Evolutionary conservation across 345 rosid genomes (phyloP), one percentile per base, ranked within the genome.

Genomic region (Lepidium sativum): DNA sequence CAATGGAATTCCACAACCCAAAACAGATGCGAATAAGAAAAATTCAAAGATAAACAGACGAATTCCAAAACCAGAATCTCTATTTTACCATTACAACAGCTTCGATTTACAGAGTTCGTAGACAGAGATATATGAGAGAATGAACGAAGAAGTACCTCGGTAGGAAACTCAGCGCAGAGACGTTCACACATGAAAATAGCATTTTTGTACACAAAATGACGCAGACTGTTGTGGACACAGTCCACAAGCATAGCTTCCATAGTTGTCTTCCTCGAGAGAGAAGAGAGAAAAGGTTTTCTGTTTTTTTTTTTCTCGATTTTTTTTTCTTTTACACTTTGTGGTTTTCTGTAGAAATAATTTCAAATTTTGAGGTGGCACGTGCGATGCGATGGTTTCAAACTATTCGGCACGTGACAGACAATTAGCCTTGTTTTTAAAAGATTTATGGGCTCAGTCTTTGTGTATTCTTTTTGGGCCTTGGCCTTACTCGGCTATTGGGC

Each of bases 121-220:
- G n/a, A 20, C 15, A 60, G 33, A 37, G 43, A 21, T 12, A 31
- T 9, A 9, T 8, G 9, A 48, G 8, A 8, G 6, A 31, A 34
- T 10, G 31, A 37, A 16, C 37, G 14, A 23, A 33, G 27, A 39
- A 16, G 32, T n/a, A 94, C 99, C 97, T 95, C 97, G 12, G 96
- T 79, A 29, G 97, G 97, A 70, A 86, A 95, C 84, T 95, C 99
- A n/a, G 97, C 95, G 57, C 89, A 88, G 75, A 95, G 95, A 44
- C 97, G 95, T 75, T 95, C 99, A 71, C 97, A 91, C 82, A 91
- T 80, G 84, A 95, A 95, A 68, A 86, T 83, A 72, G 97, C 89
- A 79, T 95, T 95, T 25, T 78, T 79, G 80, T 75, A 65, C 73
- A 95, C 84, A 79, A 95, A 91, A 67, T 86, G 80, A 53, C 94